Base-by-base conservation (phyloP, 768 basidiomycete species). In the Agrocybe chaxingu region DNA sequence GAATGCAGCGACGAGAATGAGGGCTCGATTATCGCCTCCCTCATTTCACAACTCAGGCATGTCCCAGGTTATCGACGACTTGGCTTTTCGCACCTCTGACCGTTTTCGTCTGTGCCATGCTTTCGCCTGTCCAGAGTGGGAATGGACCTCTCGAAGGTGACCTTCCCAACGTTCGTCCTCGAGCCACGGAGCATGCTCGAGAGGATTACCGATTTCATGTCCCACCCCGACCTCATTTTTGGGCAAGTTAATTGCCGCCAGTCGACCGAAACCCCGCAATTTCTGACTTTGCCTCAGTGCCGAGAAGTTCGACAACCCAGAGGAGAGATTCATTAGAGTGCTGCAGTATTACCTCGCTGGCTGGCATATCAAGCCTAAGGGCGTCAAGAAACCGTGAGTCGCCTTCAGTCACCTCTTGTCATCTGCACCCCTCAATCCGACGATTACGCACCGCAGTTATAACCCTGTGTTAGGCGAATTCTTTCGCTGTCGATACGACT, bases 361-460 rank as follows among this genome's bases (percentile, higher is more conserved):
- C 18, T 99, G 97, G 97, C 97, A 98, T 70, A 95, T 98, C 73
- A 98, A 98, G 70, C 95, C 97, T 57, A 95, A 90, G 72, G 97
- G 94, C 47, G 97, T 98, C 53, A 99, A 99, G 87, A 99, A 99
- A 72, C 96, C 96, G 83, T 94, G 62, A 70, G 89, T 75, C 53
- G 42, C 47, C 44, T 18, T 47, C 31, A 51, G 31, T 37, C 39
- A 33, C 48, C n/a, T 42, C 38, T 36, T 44, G 40, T 45, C 31
- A 48, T 24, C 48, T 32, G 46, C 42, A 49, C 47, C 11, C 39
- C 19, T 32, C 42, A 39, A 51, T 50, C 32, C 46, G 52, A 33
- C 32, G 41, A 36, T 24, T 47, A 29, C 42, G 35, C 42, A 48
- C 19, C 47, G 43, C 64, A 92, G 92, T 55, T 99, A 98, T 70